phyloP scores from a whole-genome alignment of 305 asterid genomes.

The Ilex paraguariensis region DNA sequence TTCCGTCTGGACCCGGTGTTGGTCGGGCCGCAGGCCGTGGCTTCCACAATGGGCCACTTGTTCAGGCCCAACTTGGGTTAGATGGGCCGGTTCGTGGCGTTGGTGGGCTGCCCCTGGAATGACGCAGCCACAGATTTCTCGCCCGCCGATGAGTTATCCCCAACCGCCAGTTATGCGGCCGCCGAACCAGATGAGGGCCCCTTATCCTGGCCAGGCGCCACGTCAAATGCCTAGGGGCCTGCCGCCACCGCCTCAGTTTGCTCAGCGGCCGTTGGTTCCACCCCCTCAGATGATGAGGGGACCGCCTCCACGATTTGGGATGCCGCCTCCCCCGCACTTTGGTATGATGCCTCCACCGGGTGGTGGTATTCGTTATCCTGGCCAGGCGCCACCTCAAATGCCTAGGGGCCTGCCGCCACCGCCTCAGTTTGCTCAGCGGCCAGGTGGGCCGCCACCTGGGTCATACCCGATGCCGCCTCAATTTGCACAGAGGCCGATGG shows the following conservation, averaged over 20 bases:
- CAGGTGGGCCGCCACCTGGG: constrained; percentile 25
- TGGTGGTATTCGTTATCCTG: too few species aligned
- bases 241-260: constrained; percentile 66
- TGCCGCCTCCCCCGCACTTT: too few species aligned
- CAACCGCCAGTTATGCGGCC: constrained; percentile 57
- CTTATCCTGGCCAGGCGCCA: constrained; percentile 19
- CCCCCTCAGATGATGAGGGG: too few species aligned
- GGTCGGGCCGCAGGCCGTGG: constrained; percentile 96
- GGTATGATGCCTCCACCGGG: too few species aligned
- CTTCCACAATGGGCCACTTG: constrained; percentile 50
- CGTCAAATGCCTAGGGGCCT: constrained; percentile 63
- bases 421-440: constrained; percentile 48
- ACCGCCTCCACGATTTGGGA: too few species aligned
- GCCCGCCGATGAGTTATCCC: constrained; percentile 70
- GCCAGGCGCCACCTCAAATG: constrained; percentile 49
- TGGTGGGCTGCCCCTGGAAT: constrained; percentile 89
- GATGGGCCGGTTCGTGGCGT: constrained; percentile 84
- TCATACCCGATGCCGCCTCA: constrained; percentile 31
- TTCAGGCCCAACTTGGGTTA: constrained; percentile 84
- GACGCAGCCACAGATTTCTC: constrained; percentile 96
- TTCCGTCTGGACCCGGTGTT: constrained; percentile 66
- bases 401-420: constrained; percentile 61
- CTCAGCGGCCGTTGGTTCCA: constrained; percentile 33
- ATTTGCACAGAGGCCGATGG: constrained; percentile 60
- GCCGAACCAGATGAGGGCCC: constrained; percentile 36